These are phyloP conservation scores for Cyclotella distinguenda DNA, from an alignment of 108 stramenopile genomes.

Conservation along the genomic window DNA sequence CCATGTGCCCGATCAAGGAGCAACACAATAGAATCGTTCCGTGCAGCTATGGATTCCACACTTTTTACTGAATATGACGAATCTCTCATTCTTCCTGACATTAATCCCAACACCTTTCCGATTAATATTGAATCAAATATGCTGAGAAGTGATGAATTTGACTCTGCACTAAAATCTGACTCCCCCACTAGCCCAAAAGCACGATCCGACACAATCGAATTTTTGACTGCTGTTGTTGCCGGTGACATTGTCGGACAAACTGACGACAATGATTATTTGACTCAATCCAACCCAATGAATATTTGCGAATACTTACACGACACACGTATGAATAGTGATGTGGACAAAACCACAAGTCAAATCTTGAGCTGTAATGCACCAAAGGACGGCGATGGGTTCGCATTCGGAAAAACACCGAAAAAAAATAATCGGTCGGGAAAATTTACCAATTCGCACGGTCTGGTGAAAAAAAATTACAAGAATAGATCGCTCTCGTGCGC, in stretches of 20 bases:
- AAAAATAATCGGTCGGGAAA: conserved; percentile 31
- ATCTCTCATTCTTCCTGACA: conserved; percentile 16
- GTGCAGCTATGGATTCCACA: conserved; percentile 38
- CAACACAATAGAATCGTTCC: conserved; percentile 45
- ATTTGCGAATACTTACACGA: not conserved
- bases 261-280: conserved; percentile 1
- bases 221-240: conserved; percentile 20
- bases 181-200: conserved; percentile 4
- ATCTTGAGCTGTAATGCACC: too few relatives aligned
- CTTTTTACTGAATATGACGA: conserved; percentile 16
- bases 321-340: not conserved
- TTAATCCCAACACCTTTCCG: not conserved
- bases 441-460: conserved; percentile 6
- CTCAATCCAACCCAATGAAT: not conserved
- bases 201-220: conserved; percentile 39
- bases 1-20: conserved; percentile 23
- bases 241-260: conserved; percentile 1
- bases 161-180: conserved; percentile 2
- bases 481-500: conserved; percentile 35
- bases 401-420: conserved; percentile 41
- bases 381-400: too few relatives aligned
- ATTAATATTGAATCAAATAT: not conserved
- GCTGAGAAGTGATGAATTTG: conserved; percentile 4
- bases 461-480: conserved; percentile 24
- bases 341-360: too few relatives aligned